Evolutionary conservation across 805 yeast species (phyloP).

Genomic region (Metschnikowia gelsemii): DNA sequence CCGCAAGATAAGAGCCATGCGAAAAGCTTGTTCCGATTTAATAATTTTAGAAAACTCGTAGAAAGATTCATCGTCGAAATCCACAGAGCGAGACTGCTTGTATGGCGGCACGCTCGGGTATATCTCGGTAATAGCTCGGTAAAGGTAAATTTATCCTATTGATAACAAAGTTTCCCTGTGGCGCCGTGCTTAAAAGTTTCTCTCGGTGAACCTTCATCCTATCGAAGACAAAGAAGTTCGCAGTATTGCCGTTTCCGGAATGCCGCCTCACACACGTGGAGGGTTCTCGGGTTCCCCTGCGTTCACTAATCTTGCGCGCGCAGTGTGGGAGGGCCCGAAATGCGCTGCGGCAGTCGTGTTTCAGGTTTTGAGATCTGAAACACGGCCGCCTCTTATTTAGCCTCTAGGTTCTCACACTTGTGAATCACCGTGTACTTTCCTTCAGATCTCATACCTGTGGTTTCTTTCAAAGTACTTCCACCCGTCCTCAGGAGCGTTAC

Average conservation of each 20-base stretch:
- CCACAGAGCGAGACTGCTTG: too few species aligned
- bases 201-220: too few species aligned
- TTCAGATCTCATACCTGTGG: conserved; percentile 1
- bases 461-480: not conserved
- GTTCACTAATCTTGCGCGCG: conserved; percentile 7
- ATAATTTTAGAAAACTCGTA: too few species aligned
- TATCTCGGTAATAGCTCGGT: too few species aligned
- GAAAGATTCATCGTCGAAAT: too few species aligned
- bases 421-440: conserved; percentile 3
- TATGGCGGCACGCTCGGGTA: too few species aligned
- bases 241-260: conserved; percentile 2
- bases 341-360: conserved; percentile 17
- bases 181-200: too few species aligned
- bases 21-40: too few species aligned
- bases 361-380: conserved; percentile 19
- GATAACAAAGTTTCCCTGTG: too few species aligned
- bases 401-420: conserved; percentile 8
- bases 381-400: conserved; percentile 17
- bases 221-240: too few species aligned
- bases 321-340: conserved; percentile 10
- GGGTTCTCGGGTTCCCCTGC: conserved; percentile 9
- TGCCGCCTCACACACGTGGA: conserved; percentile 12
- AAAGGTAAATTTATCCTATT: too few species aligned
- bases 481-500: conserved; percentile 1
- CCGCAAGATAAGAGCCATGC: too few species aligned